Evolutionary conservation across 208 protist genomes (phyloP).

Genomic region (Lotmaria passim): DNA sequence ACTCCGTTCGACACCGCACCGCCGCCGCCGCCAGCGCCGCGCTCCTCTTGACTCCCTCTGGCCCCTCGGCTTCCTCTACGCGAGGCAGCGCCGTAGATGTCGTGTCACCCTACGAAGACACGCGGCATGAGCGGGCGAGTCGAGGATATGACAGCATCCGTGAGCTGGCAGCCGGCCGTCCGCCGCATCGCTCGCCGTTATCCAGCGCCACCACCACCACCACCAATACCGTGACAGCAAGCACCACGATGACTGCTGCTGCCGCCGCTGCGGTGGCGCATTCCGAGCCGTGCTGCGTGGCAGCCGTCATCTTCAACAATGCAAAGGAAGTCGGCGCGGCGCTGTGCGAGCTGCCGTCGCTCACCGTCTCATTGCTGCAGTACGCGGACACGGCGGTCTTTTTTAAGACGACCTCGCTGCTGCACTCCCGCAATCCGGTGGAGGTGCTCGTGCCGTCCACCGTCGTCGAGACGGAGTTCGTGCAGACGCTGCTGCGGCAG

Average conservation of each 20-base stretch:
- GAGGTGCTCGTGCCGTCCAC: slow-evolving; percentile 79
- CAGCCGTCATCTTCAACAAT: slow-evolving; percentile 77
- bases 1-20: slow-evolving; percentile 25
- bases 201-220: slow-evolving; percentile 10
- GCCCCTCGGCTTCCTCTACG: neutral
- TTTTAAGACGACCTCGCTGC: slow-evolving; percentile 69
- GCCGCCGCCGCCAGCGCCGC: slow-evolving; percentile 21
- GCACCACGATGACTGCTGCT: neutral
- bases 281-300: slow-evolving; percentile 55
- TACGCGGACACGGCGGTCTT: slow-evolving; percentile 78
- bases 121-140: neutral
- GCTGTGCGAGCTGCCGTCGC: slow-evolving; percentile 60
- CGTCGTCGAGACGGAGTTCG: slow-evolving; percentile 51
- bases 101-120: neutral
- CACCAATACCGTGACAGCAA: too few species aligned
- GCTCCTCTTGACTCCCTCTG: slow-evolving; percentile 16
- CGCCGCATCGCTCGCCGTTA: neutral
- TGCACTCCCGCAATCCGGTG: slow-evolving; percentile 73
- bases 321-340: slow-evolving; percentile 78
- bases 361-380: slow-evolving; percentile 72
- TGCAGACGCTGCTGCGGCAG: slow-evolving; percentile 64
- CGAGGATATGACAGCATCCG: neutral
- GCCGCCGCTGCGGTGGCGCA: slow-evolving; percentile 11
- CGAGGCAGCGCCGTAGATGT: neutral
- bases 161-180: too few species aligned